Base-by-base conservation (phyloP, 2,329 filamentous ascomycete species). In the Neoarthrinium moseri region DNA sequence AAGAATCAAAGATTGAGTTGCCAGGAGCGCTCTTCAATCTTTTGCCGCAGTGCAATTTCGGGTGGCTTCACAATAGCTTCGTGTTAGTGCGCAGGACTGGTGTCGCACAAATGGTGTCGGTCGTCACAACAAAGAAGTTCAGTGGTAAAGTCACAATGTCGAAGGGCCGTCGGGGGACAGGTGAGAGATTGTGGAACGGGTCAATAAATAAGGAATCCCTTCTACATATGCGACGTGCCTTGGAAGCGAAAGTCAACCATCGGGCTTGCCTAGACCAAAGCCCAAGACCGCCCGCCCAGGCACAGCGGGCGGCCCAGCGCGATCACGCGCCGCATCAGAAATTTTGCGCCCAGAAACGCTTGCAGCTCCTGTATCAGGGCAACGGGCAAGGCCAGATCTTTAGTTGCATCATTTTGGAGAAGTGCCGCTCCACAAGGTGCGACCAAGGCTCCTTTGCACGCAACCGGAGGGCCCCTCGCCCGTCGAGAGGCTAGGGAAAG, bases 281-380 rank as follows among this genome's bases (percentile, higher is more conserved):
- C 11, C 38, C 17, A 32, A 21, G 23, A 7, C 26, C 17, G 27
- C 39, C 4, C 18, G 12, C 20, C 21, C 24, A n/a, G n/a, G 26
- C 26, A 29, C 8, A 7, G 26, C 26, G 21, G 39, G 39, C 30
- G 30, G n/a, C n/a, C 21, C 22, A 23, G 11, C 18, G 18, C 29
- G 27, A 44, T 44, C 41, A 44, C 32, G 41, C 41, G 41, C 30
- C 32, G n/a, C 11, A 18, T 35, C 32, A 44, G 41, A 44, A 34
- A 36, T 35, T 36, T 36, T 35, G 12, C 37, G 37, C 37, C 21
- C 37, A 26, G 21, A 27, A 11, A 18, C 17, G 18, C 7, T 20
- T 20, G 10, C 15, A 18, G 5, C 18, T 38, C n/a, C n/a, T 34
- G 13, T 8, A n/a, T 12, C 32, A n/a, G 32, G 32, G 35, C 35